Base-by-base conservation (phyloP, 148 eudicot species). In the Silene conica region DNA sequence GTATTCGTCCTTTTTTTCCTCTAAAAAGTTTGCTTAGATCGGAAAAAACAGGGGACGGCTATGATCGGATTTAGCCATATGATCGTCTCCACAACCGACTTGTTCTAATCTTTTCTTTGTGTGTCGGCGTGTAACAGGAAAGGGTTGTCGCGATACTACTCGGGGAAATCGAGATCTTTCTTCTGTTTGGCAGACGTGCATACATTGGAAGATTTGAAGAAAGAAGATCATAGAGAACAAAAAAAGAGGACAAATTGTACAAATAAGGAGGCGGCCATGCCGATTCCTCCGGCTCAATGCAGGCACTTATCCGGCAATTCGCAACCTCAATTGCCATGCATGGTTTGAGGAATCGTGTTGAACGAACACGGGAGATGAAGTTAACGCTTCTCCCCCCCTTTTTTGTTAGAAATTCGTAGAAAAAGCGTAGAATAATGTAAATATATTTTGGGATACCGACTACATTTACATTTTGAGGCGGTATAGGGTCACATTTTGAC, bases 141-240 rank as follows among this genome's bases (percentile, higher is more conserved):
- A 79, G 82, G 82, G 55, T 64, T 79, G 56, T 79, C 82, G 26
- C 78, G 78, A 25, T 79, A 75, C 71, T 79, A 79, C 77, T 74
- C 82, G 1, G 82, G 65, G 19, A 79, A 79, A 79, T 79, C 82
- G 15, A 79, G 82, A 79, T 79, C 82, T 11, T 79, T 70, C 52
- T 63, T 21, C 6, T 79, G 78, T 65, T 74, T 79, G 67, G 78
- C 78, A 12, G 82, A 79, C 26, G 82, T 75, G 25, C 82, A 64
- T 46, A 79, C 82, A 19, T 58, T 79, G 75, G 82, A 79, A 16
- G 82, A 79, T 70, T 74, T 79, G 72, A 74, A 79, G 70, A 79
- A 79, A 64, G 54, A 69, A 46, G 78, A 74, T 79, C 78, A 70
- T 14, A 69, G 77, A 68, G 77, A 63, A 48, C 38, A 38, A 45